phyloP scores from a whole-genome alignment of 192 early-diverging fungal species.

The Chytriomyces hyalinus region DNA sequence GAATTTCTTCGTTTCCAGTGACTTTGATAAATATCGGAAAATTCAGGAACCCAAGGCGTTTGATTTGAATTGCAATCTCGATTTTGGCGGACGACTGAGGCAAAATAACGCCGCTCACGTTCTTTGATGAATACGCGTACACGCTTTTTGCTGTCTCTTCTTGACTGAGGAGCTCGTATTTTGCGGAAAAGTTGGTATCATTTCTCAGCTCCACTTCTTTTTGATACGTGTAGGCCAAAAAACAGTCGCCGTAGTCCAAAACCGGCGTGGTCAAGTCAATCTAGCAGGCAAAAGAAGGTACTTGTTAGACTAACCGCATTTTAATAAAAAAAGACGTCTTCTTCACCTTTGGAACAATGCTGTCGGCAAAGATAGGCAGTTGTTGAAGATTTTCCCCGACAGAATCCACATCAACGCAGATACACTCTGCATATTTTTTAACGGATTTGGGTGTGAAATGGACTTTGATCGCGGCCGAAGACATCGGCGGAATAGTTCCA shows the following conservation, averaged over 20 bases:
- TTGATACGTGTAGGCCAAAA: slow-evolving; percentile 51
- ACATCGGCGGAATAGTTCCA: slow-evolving; percentile 44
- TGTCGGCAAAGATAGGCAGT: slow-evolving; percentile 52
- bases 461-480: slow-evolving; percentile 37
- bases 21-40: slow-evolving; percentile 59
- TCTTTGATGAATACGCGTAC: slow-evolving; percentile 50
- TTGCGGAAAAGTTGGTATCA: slow-evolving; percentile 49
- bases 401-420: slow-evolving; percentile 53
- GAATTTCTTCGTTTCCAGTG: slow-evolving; percentile 47
- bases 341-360: slow-evolving; percentile 59
- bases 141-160: slow-evolving; percentile 54
- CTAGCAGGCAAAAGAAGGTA: slow-evolving; percentile 20
- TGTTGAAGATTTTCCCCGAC: slow-evolving; percentile 50
- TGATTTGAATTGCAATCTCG: slow-evolving; percentile 50
- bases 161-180: slow-evolving; percentile 51
- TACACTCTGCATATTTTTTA: slow-evolving; percentile 37
- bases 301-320: neutral
- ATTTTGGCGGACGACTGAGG: slow-evolving; percentile 49
- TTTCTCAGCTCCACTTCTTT: slow-evolving; percentile 52
- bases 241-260: slow-evolving; percentile 59
- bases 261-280: slow-evolving; percentile 43
- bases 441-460: slow-evolving; percentile 50
- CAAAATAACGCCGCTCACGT: slow-evolving; percentile 50
- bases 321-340: neutral
- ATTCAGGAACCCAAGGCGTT: slow-evolving; percentile 54